Conservation (phyloP, 106 monocot species). For the Agapanthus africanus region DNA sequence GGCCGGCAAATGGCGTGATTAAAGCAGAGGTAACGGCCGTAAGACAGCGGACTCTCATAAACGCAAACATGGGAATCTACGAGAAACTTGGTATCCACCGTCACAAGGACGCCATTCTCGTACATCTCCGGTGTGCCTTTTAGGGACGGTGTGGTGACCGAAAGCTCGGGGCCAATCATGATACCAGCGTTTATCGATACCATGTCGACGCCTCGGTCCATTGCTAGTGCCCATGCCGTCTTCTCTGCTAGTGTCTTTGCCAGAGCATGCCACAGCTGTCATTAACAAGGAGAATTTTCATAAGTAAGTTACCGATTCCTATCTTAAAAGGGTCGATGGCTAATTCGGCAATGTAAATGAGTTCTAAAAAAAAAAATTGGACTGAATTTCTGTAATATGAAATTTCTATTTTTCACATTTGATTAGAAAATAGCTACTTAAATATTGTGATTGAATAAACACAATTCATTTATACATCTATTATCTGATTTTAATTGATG, state of each 20-base stretch:
- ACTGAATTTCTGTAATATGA: no score
- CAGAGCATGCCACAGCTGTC: slow-evolving; percentile 84
- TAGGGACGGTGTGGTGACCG: slow-evolving; percentile 42
- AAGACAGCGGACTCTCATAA: slow-evolving; percentile 50
- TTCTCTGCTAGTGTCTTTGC: slow-evolving; percentile 80
- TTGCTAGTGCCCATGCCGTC: slow-evolving; percentile 91
- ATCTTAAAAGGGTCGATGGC: no score
- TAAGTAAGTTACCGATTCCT: no score
- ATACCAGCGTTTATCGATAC: slow-evolving; percentile 71
- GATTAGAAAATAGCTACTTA: no score
- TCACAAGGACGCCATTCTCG: slow-evolving; percentile 66
- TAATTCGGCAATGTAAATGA: no score
- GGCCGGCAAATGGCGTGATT: slow-evolving; percentile 47
- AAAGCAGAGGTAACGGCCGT: slow-evolving; percentile 89
- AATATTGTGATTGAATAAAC: no score
- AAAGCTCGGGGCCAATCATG: slow-evolving; percentile 23
- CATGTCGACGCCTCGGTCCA: slow-evolving; percentile 86
- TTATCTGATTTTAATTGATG: no score
- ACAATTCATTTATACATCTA: no score
- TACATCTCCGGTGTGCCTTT: slow-evolving; percentile 86
- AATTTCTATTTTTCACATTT: no score
- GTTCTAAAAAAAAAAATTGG: no score
- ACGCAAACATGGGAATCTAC: slow-evolving; percentile 61
- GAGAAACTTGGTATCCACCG: slow-evolving; percentile 58
- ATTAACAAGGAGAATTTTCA: no score